A percentile compares a stretch with the other conserved stretches of the same genome.
Evolutionary conservation across 192 early-diverging fungal species (phyloP).

Genomic region (Funneliformis mosseae): DNA sequence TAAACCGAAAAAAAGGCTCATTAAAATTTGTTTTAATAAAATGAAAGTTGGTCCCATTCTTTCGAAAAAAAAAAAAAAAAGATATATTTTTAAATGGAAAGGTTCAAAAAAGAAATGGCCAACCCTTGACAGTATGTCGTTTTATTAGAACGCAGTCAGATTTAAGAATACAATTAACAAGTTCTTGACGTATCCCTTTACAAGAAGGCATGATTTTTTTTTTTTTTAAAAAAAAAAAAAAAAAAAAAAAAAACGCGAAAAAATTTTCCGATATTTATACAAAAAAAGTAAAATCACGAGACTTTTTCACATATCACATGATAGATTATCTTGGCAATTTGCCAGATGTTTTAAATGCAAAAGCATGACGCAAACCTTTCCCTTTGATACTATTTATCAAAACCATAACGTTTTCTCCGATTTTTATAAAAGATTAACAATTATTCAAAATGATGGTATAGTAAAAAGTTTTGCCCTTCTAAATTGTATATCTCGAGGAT

Average conservation of each 20-base stretch:
- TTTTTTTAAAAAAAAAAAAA: not conserved
- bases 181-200: slow-evolving; percentile 57
- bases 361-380: not conserved
- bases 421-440: not conserved
- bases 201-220: slow-evolving; percentile 52
- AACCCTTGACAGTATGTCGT: slow-evolving; percentile 43
- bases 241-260: no score
- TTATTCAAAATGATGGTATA: slow-evolving; percentile 9
- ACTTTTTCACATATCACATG: not conserved
- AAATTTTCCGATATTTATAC: not conserved
- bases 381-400: not conserved
- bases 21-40: not conserved
- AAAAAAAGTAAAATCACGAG: not conserved
- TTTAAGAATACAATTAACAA: slow-evolving; percentile 60
- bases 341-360: not conserved
- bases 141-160: slow-evolving; percentile 56
- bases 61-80: no score
- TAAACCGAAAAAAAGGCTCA: not conserved
- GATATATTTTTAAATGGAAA: no score
- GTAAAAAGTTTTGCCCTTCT: not conserved
- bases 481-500: not conserved
- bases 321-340: not conserved
- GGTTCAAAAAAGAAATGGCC: no score
- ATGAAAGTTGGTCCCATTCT: not conserved
- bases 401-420: not conserved